A percentile compares a stretch with the other conserved stretches of the same genome.
These are phyloP conservation scores for Gardenia jasminoides DNA, from an alignment of 257 asterid species.

Conservation along the genomic window DNA sequence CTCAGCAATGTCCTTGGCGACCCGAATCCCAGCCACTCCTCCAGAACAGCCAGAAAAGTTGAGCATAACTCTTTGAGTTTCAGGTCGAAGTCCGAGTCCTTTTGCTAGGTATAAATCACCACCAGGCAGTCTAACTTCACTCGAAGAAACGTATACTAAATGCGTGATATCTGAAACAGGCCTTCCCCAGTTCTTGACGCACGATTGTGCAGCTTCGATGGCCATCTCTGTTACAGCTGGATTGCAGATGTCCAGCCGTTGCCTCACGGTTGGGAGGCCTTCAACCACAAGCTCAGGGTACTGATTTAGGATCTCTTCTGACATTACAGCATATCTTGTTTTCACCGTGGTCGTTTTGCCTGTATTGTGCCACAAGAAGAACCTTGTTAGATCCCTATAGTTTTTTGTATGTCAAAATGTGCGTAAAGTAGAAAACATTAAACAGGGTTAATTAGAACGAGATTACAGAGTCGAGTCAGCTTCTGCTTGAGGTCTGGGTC, in stretches of 20 bases:
- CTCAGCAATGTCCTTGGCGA: constrained; percentile 92
- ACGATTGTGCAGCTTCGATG: constrained; percentile 68
- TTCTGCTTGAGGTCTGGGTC: constrained; percentile 78
- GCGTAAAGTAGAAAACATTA: background rate
- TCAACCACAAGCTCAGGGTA: constrained; percentile 88
- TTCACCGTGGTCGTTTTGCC: constrained; percentile 96
- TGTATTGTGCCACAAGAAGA: constrained; percentile 21
- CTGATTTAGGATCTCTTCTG: constrained; percentile 75
- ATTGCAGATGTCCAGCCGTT: constrained; percentile 81
- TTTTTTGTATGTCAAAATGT: background rate
- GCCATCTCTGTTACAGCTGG: constrained; percentile 93
- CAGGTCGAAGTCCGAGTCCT: constrained; percentile 73
- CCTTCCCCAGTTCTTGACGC: constrained; percentile 83
- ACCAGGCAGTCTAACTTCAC: constrained; percentile 92
- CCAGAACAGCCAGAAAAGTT: constrained; percentile 98
- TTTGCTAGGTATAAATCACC: constrained; percentile 90
- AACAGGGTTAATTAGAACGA: background rate
- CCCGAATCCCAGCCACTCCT: constrained; percentile 95
- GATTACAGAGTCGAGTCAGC: constrained; percentile 80
- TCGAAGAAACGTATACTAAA: constrained; percentile 89
- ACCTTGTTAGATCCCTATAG: background rate
- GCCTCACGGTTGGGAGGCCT: constrained; percentile 80
- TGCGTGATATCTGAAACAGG: constrained; percentile 74
- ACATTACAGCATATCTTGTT: constrained; percentile 93
- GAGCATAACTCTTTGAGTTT: constrained; percentile 66